A percentile compares a stretch with the other conserved stretches of the same genome.
phyloP scores from a whole-genome alignment of 805 yeast species.

The Saturnispora quitensis region DNA sequence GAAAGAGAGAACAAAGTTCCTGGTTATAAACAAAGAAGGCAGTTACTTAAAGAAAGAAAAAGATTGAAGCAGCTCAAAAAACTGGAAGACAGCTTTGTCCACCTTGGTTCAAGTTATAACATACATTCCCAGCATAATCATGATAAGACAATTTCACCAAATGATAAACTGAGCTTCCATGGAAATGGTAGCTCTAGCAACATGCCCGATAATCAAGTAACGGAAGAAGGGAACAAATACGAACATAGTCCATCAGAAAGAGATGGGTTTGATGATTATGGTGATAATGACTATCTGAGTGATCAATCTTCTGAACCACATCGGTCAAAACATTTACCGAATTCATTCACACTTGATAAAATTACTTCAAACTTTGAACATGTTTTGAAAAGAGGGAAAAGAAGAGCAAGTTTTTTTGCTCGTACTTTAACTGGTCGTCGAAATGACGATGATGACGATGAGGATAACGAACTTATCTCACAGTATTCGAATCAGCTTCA shows the following conservation, averaged over 20 bases:
- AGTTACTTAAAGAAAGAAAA: slow-evolving; percentile 15
- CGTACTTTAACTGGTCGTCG: slow-evolving; percentile 13
- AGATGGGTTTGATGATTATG: neutral
- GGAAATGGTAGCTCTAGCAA: neutral
- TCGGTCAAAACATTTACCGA: neutral
- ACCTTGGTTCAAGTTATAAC: neutral
- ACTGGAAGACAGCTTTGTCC: neutral
- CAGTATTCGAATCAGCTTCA: slow-evolving; percentile 15
- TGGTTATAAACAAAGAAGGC: slow-evolving; percentile 20
- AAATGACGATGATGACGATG: slow-evolving; percentile 3
- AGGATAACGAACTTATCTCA: slow-evolving; percentile 26
- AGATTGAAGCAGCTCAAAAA: slow-evolving; percentile 4
- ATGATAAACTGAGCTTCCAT: neutral
- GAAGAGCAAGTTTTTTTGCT: slow-evolving; percentile 12
- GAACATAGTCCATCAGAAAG: neutral
- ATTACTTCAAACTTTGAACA: slow-evolving; percentile 8
- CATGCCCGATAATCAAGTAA: neutral
- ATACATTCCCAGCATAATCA: neutral
- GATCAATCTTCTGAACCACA: neutral
- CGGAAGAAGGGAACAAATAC: neutral
- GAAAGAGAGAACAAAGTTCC: slow-evolving; percentile 24
- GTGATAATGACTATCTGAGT: neutral
- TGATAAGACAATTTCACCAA: neutral
- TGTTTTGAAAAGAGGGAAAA: slow-evolving; percentile 3
- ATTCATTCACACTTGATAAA: neutral